These are phyloP conservation scores for Lachancea meyersii DNA, from an alignment of 805 yeast genomes.

Conservation along the genomic window DNA sequence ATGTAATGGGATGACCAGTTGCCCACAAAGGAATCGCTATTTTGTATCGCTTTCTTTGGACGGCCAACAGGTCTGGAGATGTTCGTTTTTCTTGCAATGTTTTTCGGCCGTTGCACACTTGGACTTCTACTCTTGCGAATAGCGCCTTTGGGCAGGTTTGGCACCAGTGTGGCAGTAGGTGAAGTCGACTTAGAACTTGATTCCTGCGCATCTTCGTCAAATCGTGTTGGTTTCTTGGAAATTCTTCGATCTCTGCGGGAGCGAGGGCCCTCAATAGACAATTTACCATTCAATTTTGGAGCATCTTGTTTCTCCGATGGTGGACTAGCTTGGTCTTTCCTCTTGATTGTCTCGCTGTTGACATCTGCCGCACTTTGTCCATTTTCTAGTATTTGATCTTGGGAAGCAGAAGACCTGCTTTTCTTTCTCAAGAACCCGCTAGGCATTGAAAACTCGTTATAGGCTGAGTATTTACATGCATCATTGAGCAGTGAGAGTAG, in stretches of 20 bases:
- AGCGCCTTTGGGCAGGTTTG: not conserved
- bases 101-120: not conserved
- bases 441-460: constrained; percentile 24
- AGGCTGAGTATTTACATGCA: constrained; percentile 24
- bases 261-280: not conserved
- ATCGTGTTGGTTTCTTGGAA: not conserved
- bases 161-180: not conserved
- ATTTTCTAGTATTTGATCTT: not conserved
- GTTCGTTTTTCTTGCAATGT: not conserved
- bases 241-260: not conserved
- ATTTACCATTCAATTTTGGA: not conserved
- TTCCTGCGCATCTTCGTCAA: not conserved
- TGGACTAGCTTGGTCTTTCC: too few relatives aligned
- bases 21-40: not conserved
- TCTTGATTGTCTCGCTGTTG: too few relatives aligned
- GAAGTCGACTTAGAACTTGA: not conserved
- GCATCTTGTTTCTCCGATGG: too few relatives aligned
- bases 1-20: not conserved
- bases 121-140: constrained; percentile 2
- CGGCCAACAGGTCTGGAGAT: not conserved
- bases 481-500: constrained; percentile 23
- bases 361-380: not conserved
- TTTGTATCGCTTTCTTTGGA: not conserved
- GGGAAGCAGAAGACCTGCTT: not conserved
- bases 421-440: constrained; percentile 20